These are phyloP conservation scores for Aspergillus baeticus DNA, from an alignment of 495 filamentous ascomycete species.

Conservation along the genomic window DNA sequence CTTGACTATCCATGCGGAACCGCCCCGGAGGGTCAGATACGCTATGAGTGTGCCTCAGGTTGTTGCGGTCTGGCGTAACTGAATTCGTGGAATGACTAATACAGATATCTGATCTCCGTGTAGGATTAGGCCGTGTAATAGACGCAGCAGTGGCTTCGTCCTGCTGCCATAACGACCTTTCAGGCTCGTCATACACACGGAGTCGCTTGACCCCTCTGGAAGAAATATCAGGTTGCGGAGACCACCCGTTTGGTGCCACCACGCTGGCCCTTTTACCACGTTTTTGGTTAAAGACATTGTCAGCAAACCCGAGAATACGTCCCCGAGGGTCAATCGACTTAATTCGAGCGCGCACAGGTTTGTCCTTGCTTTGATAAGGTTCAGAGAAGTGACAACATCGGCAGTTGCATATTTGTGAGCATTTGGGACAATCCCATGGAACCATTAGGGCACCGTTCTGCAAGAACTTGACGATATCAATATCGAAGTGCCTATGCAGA, in stretches of 20 bases:
- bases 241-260: not conserved
- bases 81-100: not conserved
- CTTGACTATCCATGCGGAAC: conserved; percentile 17
- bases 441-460: not conserved
- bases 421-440: conserved; percentile 22
- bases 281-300: conserved; percentile 26
- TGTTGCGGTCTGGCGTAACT: not conserved
- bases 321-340: conserved; percentile 22
- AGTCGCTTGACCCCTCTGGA: conserved; percentile 11
- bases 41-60: not conserved
- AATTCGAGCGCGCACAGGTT: conserved; percentile 17
- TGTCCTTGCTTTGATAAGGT: conserved; percentile 21
- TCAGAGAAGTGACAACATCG: conserved; percentile 20
- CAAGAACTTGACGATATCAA: conserved; percentile 17
- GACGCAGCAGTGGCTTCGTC: not conserved
- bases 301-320: conserved; percentile 19
- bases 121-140: not conserved
- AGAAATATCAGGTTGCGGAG: not conserved
- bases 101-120: not conserved
- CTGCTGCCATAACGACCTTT: not conserved
- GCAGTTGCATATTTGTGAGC: conserved; percentile 21
- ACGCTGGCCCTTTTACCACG: conserved; percentile 16
- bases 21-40: conserved; percentile 6
- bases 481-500: conserved; percentile 22
- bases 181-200: not conserved